phyloP scores from a whole-genome alignment of 805 yeast species.

The Myxozyma melibiosi region DNA sequence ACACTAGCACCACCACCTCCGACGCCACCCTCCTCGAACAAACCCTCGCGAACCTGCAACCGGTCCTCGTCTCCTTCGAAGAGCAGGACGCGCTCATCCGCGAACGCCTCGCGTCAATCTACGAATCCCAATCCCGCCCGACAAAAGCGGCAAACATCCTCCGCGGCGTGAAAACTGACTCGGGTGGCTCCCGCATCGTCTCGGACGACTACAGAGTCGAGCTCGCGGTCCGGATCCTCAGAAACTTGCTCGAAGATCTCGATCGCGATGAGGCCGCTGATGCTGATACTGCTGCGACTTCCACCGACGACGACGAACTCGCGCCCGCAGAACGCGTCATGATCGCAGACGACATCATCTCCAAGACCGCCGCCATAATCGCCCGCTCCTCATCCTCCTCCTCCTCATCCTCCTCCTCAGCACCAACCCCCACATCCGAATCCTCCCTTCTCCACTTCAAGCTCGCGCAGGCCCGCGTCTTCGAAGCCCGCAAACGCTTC shows the following conservation, averaged over 20 bases:
- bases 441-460: conserved; percentile 35
- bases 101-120: conserved; percentile 36
- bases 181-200: conserved; percentile 31
- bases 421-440: conserved; percentile 38
- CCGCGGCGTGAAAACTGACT: conserved; percentile 34
- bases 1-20: not conserved
- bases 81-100: conserved; percentile 37
- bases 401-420: conserved; percentile 24
- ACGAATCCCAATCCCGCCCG: conserved; percentile 28
- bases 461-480: conserved; percentile 41
- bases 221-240: conserved; percentile 36
- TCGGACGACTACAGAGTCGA: conserved; percentile 36
- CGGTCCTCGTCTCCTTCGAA: conserved; percentile 34
- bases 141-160: conserved; percentile 36
- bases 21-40: conserved; percentile 1
- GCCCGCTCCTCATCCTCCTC: conserved; percentile 16
- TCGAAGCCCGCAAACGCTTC: conserved; percentile 38
- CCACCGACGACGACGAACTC: conserved; percentile 13
- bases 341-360: conserved; percentile 36
- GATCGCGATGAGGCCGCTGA: conserved; percentile 23
- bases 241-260: conserved; percentile 37
- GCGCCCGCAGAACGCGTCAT: conserved; percentile 22
- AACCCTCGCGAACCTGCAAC: conserved; percentile 24
- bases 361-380: conserved; percentile 36
- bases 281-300: not conserved